These are phyloP conservation scores for Crithidia mellificae DNA, from an alignment of 208 protist genomes.

Conservation along the genomic window DNA sequence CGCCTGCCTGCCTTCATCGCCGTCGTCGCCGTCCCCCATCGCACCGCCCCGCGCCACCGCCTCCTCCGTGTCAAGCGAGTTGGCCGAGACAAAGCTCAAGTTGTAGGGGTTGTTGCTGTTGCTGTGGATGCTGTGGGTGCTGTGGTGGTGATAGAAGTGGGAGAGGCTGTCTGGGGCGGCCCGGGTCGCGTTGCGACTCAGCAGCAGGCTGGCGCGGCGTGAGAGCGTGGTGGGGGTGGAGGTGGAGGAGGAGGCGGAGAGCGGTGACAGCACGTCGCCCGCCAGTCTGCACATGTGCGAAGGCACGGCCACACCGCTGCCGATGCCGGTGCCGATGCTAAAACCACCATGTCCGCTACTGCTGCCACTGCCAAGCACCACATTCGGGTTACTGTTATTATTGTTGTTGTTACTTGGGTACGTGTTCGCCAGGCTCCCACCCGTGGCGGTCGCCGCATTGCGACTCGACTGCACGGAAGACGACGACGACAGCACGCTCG, in stretches of 20 bases:
- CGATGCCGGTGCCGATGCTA: too few relatives aligned
- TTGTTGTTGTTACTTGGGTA: not conserved
- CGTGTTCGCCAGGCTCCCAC: too few relatives aligned
- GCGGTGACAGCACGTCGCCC: conserved; percentile 10
- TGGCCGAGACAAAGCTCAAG: conserved; percentile 4
- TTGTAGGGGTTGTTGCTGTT: too few relatives aligned
- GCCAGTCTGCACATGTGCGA: not conserved
- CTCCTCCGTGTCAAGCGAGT: conserved; percentile 15
- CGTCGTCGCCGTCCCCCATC: too few relatives aligned
- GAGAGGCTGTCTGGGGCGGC: conserved; percentile 4
- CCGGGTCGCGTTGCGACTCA: not conserved
- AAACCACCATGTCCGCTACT: not conserved
- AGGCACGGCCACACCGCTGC: not conserved
- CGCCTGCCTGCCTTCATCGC: not conserved
- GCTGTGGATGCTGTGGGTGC: too few relatives aligned
- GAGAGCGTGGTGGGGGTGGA: conserved; percentile 5
- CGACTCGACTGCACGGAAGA: not conserved
- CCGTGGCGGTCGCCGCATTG: not conserved
- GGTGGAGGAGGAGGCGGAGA: conserved; percentile 11
- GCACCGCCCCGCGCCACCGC: too few relatives aligned
- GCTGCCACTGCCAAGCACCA: not conserved
- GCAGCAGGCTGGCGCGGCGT: not conserved
- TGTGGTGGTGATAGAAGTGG: too few relatives aligned
- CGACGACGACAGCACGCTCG: conserved; percentile 4
- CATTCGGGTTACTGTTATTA: too few relatives aligned